These are phyloP conservation scores for Botrytis paeoniae DNA, from an alignment of 2,329 filamentous ascomycete genomes.

Conservation along the genomic window DNA sequence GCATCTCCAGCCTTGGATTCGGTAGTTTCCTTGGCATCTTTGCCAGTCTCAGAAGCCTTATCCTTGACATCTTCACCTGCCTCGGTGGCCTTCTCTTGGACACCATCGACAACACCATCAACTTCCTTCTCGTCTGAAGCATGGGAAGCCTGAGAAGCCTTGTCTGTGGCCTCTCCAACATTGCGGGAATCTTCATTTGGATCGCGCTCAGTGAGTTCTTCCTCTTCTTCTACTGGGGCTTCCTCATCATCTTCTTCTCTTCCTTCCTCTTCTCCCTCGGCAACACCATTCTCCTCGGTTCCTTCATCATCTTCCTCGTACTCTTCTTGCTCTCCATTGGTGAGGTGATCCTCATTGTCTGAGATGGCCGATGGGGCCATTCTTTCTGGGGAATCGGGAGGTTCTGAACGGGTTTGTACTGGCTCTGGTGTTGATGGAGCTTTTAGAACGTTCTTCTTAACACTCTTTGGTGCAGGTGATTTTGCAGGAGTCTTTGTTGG, in stretches of 20 bases:
- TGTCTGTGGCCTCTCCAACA: conserved; percentile 5
- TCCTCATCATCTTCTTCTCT: conserved; percentile 37
- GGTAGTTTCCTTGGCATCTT: background rate
- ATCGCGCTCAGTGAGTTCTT: conserved; percentile 18
- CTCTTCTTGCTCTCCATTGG: conserved; percentile 18
- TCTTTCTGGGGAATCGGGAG: conserved; percentile 16
- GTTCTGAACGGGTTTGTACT: conserved; percentile 18
- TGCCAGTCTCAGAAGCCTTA: background rate
- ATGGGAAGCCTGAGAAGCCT: background rate
- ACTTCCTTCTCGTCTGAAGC: conserved; percentile 2
- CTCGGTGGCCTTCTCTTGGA: background rate
- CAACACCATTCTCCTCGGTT: conserved; percentile 12
- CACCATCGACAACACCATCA: background rate
- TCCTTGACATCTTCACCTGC: background rate
- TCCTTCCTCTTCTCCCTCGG: conserved; percentile 18
- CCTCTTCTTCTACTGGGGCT: conserved; percentile 37
- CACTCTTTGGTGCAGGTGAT: conserved; percentile 6
- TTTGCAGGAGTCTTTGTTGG: conserved; percentile 1
- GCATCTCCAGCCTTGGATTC: background rate
- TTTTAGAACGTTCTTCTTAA: conserved; percentile 5
- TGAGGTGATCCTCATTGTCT: conserved; percentile 17
- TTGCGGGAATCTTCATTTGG: conserved; percentile 13
- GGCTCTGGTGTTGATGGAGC: conserved; percentile 18
- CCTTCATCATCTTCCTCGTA: conserved; percentile 17
- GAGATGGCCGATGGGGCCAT: conserved; percentile 17